These are phyloP conservation scores for Pythium pyrilobum DNA, from an alignment of 352 stramenopile genomes.

Conservation along the genomic window DNA sequence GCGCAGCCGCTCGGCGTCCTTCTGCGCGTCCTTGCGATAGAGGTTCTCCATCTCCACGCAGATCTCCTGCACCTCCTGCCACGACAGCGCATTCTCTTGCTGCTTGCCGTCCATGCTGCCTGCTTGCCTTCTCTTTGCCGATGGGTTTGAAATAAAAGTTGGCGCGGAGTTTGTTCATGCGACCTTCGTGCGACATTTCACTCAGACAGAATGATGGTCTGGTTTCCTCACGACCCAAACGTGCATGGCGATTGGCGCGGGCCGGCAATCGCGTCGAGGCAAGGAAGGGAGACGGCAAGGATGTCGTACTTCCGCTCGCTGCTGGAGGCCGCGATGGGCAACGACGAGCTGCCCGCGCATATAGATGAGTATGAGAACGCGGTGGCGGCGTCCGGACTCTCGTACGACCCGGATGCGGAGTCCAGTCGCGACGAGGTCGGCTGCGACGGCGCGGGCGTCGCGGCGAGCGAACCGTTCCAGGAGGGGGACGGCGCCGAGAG, in stretches of 20 bases:
- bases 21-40: constrained; percentile 51
- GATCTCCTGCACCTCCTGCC: constrained; percentile 65
- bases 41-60: constrained; percentile 58
- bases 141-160: constrained; percentile 1
- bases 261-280: not conserved
- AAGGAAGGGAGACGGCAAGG: not conserved
- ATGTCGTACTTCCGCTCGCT: constrained; percentile 85
- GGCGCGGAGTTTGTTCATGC: constrained; percentile 5
- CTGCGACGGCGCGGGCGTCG: constrained; percentile 16
- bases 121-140: constrained; percentile 1
- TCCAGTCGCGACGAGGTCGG: constrained; percentile 11
- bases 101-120: constrained; percentile 18
- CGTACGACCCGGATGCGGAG: constrained; percentile 23
- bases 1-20: constrained; percentile 51
- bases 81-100: constrained; percentile 30
- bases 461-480: no score
- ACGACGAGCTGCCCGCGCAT: constrained; percentile 41
- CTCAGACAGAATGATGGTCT: constrained; percentile 16
- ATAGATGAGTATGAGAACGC: constrained; percentile 44
- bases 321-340: constrained; percentile 74
- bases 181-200: constrained; percentile 26
- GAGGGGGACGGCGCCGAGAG: constrained; percentile 31
- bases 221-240: not conserved
- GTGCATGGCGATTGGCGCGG: constrained; percentile 6
- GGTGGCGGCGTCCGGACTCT: constrained; percentile 19